Evolutionary conservation across 164 flowering plant species (phyloP).

Genomic region (Annona cherimola): DNA sequence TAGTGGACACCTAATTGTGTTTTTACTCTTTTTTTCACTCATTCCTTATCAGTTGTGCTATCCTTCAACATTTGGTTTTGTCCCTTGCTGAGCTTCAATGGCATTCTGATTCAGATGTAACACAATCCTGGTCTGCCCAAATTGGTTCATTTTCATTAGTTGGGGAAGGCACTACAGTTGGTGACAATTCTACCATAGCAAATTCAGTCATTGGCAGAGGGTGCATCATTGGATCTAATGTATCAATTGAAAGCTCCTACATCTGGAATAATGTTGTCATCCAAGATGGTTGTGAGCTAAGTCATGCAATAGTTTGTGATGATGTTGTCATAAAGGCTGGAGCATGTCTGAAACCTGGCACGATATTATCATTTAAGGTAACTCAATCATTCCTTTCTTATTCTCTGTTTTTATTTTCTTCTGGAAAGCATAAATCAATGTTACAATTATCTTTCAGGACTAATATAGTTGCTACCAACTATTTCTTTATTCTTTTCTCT

Average conservation of each 20-base stretch:
- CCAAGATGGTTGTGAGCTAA: constrained; percentile 76
- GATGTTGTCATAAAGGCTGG: constrained; percentile 74
- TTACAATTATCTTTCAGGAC: not conserved
- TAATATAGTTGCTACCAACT: not conserved
- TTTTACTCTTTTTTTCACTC: not conserved
- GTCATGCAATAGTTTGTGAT: constrained; percentile 84
- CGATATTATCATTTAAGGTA: constrained; percentile 86
- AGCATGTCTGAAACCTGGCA: constrained; percentile 80
- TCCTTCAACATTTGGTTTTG: not conserved
- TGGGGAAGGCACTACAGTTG: constrained; percentile 66
- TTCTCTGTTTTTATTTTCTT: not conserved
- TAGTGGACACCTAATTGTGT: not conserved
- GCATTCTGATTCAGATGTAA: constrained; percentile 41
- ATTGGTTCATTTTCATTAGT: constrained; percentile 75
- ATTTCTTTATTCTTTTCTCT: too few relatives aligned
- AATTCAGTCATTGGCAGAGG: constrained; percentile 83
- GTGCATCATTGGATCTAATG: constrained; percentile 83
- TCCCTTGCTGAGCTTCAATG: not conserved
- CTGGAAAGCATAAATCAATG: not conserved
- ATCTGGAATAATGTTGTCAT: constrained; percentile 86
- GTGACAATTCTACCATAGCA: constrained; percentile 52
- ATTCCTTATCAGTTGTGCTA: not conserved
- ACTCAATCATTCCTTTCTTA: not conserved
- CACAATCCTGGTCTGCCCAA: constrained; percentile 62
- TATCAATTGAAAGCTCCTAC: constrained; percentile 80